Evolutionary conservation across 225 moss, liverwort and hornwort genomes (phyloP).

Genomic region (Straminergon stramineum): DNA sequence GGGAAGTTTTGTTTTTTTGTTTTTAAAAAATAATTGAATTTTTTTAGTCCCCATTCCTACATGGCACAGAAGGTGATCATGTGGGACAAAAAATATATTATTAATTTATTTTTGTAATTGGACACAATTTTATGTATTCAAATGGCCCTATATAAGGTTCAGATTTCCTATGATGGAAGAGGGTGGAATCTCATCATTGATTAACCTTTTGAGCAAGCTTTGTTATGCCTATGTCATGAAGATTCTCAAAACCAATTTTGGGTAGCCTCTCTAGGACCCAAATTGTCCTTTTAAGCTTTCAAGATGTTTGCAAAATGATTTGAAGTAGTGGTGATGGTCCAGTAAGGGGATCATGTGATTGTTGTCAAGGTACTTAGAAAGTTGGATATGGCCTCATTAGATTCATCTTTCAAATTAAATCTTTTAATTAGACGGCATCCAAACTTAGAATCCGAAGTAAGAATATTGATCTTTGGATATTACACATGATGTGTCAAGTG

Average conservation of each 20-base stretch:
- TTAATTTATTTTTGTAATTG: too few species aligned
- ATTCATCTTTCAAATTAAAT: background rate
- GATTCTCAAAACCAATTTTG: background rate
- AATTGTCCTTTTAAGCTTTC: background rate
- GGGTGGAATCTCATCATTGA: too few species aligned
- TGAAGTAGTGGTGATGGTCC: background rate
- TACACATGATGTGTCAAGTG: background rate
- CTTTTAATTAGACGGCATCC: background rate
- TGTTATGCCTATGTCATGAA: too few species aligned
- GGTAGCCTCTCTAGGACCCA: accelerated
- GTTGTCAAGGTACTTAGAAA: background rate
- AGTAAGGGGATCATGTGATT: background rate
- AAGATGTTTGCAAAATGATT: background rate
- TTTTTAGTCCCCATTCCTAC: too few species aligned
- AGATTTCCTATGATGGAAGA: too few species aligned
- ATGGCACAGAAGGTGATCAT: too few species aligned
- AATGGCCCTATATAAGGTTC: too few species aligned
- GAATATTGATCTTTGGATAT: background rate
- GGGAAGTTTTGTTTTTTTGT: too few species aligned
- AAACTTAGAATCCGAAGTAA: accelerated
- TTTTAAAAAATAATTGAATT: too few species aligned
- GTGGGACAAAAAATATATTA: too few species aligned
- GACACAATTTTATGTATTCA: too few species aligned
- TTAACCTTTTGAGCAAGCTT: background rate
- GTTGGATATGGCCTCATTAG: background rate